Evolutionary conservation across 108 stramenopile genomes (phyloP), one percentile per base, ranked within the genome.

Genomic region (Cylindrotheca fusiformis): DNA sequence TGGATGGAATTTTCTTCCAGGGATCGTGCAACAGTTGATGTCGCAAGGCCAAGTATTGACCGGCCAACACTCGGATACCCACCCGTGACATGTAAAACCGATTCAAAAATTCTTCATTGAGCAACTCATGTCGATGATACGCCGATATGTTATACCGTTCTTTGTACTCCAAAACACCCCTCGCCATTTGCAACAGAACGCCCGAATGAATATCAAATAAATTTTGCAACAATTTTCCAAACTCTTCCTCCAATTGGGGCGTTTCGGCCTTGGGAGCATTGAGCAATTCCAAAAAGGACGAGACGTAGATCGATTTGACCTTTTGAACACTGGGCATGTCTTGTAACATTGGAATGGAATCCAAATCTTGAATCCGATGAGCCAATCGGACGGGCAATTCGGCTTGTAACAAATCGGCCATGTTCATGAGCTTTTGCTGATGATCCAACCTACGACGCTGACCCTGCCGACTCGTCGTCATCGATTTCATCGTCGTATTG

Each of bases 381-480:
- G 93, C 93, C 50, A 94, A 69, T 41, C 93, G 90, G 50, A 94
- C 85, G 5, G 90, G 93, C 19, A 94, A 65, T 76, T 94, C 93
- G 8, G 74, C 63, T 59, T 80, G 71, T 22, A 94, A 41, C 23
- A 90, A 83, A 20, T 57, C 50, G 5, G 90, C 90, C 44, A 86
- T 77, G 60, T 89, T 70, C 71, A 74, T 74, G 8, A 79, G 57
- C 4, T 67, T 49, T 3, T 58, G 63, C 28, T 74, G 65, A 22
- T 24, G 1, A 17, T 17, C 49, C n/a, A 59, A n/a, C 2, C 67
- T 57, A 2, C 55, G 49, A 36, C 58, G 48, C 25, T 45, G 55
- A 12, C 20, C 4, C 4, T 51, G 20, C 18, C n/a, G 18, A 20
- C 14, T 52, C 1, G n/a, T 14, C 21, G 14, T 52, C 21, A 20